These are phyloP conservation scores for Speleostelium caveatum DNA, from an alignment of 78 protist genomes.

Conservation along the genomic window DNA sequence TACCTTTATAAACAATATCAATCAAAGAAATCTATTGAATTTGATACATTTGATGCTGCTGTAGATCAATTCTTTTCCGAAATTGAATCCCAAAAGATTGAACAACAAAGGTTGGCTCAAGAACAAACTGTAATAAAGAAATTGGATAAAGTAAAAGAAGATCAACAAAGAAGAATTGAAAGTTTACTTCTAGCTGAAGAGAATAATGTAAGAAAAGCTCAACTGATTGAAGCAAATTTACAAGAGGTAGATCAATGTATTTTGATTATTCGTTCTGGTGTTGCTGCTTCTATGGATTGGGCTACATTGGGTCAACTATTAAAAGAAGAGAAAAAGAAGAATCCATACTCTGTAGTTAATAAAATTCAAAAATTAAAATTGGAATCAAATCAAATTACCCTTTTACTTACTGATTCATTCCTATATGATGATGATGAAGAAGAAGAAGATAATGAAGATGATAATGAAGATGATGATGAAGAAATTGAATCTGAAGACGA, in stretches of 20 bases:
- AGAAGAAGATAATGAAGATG: slow-evolving; percentile 35
- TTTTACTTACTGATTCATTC: slow-evolving; percentile 29
- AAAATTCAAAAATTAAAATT: slow-evolving; percentile 83
- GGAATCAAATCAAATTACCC: slow-evolving; percentile 58
- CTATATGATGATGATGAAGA: slow-evolving; percentile 59
- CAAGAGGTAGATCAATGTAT: slow-evolving; percentile 85
- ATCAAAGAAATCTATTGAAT: slow-evolving; percentile 30
- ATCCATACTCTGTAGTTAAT: slow-evolving; percentile 86
- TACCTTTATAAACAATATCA: slow-evolving; percentile 58
- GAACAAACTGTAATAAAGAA: slow-evolving; percentile 78
- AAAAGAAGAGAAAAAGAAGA: slow-evolving; percentile 51
- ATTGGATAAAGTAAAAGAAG: slow-evolving; percentile 81
- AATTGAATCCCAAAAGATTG: slow-evolving; percentile 83
- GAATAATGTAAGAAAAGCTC: slow-evolving; percentile 74
- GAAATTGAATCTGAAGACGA: slow-evolving; percentile 61
- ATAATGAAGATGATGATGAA: slow-evolving; percentile 33
- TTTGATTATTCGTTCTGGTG: slow-evolving; percentile 56
- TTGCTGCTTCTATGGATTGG: slow-evolving; percentile 91
- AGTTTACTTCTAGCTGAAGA: slow-evolving; percentile 75
- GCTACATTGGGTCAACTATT: slow-evolving; percentile 59
- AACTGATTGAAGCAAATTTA: slow-evolving; percentile 85
- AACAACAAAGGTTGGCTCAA: slow-evolving; percentile 82
- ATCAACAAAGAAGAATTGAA: slow-evolving; percentile 87
- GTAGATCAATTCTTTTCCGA: slow-evolving; percentile 94
- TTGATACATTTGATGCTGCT: slow-evolving; percentile 87